Conservation (phyloP, 306 rosid species). For the Coriaria nepalensis region DNA sequence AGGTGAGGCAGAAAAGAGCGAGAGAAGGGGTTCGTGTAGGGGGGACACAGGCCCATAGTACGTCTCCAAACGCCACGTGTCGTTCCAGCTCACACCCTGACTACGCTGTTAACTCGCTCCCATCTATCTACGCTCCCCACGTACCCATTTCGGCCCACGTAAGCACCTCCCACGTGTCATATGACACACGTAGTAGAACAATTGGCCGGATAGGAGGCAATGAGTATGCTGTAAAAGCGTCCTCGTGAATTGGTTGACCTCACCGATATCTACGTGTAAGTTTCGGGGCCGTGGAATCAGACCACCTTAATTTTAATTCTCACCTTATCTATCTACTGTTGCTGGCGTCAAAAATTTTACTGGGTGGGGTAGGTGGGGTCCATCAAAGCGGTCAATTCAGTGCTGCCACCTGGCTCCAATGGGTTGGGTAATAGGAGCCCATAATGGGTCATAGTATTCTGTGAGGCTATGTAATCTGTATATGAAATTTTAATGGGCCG, state of each 20-base stretch:
- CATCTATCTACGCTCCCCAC: slow-evolving; percentile 46
- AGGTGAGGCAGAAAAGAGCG: background rate
- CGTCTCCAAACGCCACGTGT: slow-evolving; percentile 44
- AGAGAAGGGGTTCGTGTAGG: background rate
- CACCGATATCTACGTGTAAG: background rate
- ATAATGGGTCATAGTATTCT: background rate
- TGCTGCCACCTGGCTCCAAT: background rate
- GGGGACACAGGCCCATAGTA: slow-evolving; percentile 7
- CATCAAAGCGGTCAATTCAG: background rate
- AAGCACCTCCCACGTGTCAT: slow-evolving; percentile 22
- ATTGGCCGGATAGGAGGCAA: background rate
- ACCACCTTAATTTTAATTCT: background rate
- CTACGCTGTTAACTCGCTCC: slow-evolving; percentile 20
- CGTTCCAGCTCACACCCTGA: slow-evolving; percentile 31
- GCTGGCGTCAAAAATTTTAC: too few species aligned
- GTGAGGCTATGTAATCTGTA: too few species aligned
- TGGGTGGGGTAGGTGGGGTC: too few species aligned
- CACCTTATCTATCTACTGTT: too few species aligned
- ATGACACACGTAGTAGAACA: background rate
- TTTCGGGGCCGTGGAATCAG: background rate
- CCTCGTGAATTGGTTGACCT: too few species aligned
- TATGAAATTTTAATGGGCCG: too few species aligned
- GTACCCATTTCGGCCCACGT: slow-evolving; percentile 31
- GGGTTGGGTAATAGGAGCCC: background rate
- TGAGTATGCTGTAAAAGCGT: background rate